Base-by-base conservation (phyloP, 192 early-diverging fungal species). In the Coemansia sp. region DNA sequence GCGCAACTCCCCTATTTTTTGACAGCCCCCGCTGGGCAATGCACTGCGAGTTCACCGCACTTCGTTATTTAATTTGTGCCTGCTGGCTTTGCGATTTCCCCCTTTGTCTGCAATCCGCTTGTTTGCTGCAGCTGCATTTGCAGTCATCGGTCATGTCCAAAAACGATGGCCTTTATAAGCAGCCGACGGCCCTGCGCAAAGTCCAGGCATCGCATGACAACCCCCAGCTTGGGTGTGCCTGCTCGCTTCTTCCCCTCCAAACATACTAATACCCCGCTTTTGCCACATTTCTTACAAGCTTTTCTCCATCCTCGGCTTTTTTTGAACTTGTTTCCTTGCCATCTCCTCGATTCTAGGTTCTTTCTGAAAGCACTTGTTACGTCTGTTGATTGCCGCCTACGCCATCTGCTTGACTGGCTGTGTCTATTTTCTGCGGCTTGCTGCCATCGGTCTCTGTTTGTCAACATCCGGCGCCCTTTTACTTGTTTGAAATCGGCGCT, bases 21-120 rank as follows among this genome's bases (percentile, higher is more conserved):
- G 52, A 55, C 52, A 55, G 28, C 25, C 52, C 52, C 16, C 52
- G 52, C 13, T 26, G 26, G 52, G 26, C 52, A 16, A 55, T 55
- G 52, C 52, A 31, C 52, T 55, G 52, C 52, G 26, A 55, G 52
- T 55, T 55, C 52, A 55, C 52, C 25, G 52, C 52, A 14, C 52
- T 31, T 55, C 52, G 26, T 55, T 26, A 33, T 53, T 53, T 53
- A 53, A 53, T 53, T 53, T 53, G 52, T 31, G 52, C 52, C 52
- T 53, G 52, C 52, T 53, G 52, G 52, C 52, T 26, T 52, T 52
- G 48, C 48, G 23, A 52, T 52, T 52, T 26, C 25, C 26, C 41
- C 41, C 25, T 53, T 3, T 31, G 52, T 26, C 52, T 53, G 23
- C 52, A 28, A 50, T 50, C 23, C 10, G 12, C 26, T 50, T 50